A percentile compares a stretch with the other conserved stretches of the same genome.
Conservation (phyloP, 1,284 basidiomycete genomes). For the Boletus smithii region DNA sequence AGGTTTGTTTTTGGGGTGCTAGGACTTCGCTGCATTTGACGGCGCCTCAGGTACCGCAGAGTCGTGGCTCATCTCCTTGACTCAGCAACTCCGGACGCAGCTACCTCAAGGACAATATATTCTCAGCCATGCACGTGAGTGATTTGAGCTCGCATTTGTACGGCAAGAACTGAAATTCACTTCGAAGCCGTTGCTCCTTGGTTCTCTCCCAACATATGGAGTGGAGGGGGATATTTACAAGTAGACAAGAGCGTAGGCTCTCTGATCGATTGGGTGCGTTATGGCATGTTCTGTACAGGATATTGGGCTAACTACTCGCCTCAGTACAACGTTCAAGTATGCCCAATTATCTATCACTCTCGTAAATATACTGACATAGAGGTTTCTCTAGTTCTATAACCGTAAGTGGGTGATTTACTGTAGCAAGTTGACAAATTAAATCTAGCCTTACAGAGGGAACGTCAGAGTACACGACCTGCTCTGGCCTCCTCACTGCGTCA, state of each 20-base stretch:
- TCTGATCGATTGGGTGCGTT: conserved; percentile 49
- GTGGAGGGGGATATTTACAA: conserved; percentile 52
- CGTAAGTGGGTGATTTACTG: conserved; percentile 36
- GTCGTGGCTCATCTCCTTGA: conserved; percentile 45
- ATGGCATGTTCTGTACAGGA: not conserved
- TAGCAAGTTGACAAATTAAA: not conserved
- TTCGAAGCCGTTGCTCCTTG: conserved; percentile 28
- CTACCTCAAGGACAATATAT: conserved; percentile 37
- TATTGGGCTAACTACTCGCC: not conserved
- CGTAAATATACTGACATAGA: not conserved
- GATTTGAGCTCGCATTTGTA: too few relatives aligned
- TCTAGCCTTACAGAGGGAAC: not conserved
- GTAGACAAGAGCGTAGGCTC: conserved; percentile 53
- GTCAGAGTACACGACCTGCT: conserved; percentile 2
- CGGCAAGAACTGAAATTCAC: not conserved
- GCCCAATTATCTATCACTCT: not conserved
- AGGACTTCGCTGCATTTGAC: conserved; percentile 49
- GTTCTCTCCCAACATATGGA: conserved; percentile 25
- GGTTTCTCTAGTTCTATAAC: conserved; percentile 51
- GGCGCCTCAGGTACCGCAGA: conserved; percentile 35
- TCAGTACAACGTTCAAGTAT: conserved; percentile 45
- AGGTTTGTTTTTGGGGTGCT: conserved; percentile 18
- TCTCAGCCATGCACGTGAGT: conserved; percentile 38
- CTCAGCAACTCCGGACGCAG: conserved; percentile 34
- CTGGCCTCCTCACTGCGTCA: not conserved